Evolutionary conservation across 305 asterid genomes (phyloP), one percentile per base, ranked within the genome.

Genomic region (Fraxinus angustifolia): DNA sequence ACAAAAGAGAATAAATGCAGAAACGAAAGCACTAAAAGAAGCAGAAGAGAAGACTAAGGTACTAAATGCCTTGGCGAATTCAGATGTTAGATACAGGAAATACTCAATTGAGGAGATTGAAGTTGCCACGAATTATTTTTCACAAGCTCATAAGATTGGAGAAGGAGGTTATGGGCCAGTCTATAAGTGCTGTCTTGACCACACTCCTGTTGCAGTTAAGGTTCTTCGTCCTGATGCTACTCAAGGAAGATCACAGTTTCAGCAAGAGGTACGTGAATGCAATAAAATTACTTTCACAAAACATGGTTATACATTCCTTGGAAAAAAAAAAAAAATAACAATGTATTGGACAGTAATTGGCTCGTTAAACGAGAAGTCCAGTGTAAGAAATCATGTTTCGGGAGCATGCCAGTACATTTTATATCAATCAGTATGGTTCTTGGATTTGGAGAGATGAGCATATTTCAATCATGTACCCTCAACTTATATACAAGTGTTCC

Each of bases 91-190:
- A 80, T 88, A 87, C 80, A 85, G 91, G 84, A 85, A 68, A 77
- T 88, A 88, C 70, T 65, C 87, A 4, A 88, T 88, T 26, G 91
- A 86, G 78, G 91, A 88, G 85, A 87, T 88, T 79, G 91, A 88
- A 82, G 26, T 45, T 58, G 91, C 91, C 60, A 88, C 91, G 0
- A 75, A 87, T 6, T 88, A 74, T 79, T 88, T 88, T 79, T 56
- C 86, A 19, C 56, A 71, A 79, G 82, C 85, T 35, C 85, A 81
- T 31, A 88, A 87, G 83, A 87, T 88, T 56, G 91, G 91, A 70
- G 91, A 88, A 85, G 91, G 91, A 58, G 91, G 91, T 50, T 88
- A 88, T 76, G 91, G 91, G 34, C 90, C 91, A 1, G 91, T 88
- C 19, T 88, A 81, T 42, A 88, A 87, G 84, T 86, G 90, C 71